phyloP scores from a whole-genome alignment of 768 basidiomycete species.

The Suillus clintonianus region DNA sequence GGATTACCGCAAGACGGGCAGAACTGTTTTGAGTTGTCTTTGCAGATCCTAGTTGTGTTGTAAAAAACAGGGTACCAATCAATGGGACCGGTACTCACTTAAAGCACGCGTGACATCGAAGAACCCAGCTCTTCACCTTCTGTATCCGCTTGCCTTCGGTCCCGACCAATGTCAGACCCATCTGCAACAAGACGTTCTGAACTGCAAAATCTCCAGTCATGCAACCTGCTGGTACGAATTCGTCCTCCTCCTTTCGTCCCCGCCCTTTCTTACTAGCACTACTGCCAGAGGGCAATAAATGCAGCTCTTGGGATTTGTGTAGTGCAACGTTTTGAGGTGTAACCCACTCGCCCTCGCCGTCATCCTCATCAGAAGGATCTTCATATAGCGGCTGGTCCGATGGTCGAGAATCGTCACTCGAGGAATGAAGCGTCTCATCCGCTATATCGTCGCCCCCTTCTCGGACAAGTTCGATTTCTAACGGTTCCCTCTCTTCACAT shows the following conservation, averaged over 20 bases:
- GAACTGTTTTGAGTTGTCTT: conserved; percentile 92
- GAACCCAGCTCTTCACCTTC: conserved; percentile 92
- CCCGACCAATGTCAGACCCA: conserved; percentile 88
- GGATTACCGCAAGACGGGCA: conserved; percentile 97
- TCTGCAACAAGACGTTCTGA: conserved; percentile 95
- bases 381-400: conserved; percentile 54
- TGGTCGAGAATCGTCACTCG: neutral
- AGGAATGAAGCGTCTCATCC: conserved; percentile 8
- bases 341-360: conserved; percentile 95
- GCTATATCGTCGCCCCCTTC: conserved; percentile 22
- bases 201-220: conserved; percentile 99
- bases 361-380: conserved; percentile 77
- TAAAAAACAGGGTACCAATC: conserved; percentile 1
- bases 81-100: conserved; percentile 63
- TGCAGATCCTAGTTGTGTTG: conserved; percentile 72
- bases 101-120: conserved; percentile 98
- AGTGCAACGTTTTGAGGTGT: conserved; percentile 83
- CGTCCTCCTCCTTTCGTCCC: conserved; percentile 35
- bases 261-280: conserved; percentile 31
- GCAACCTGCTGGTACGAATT: conserved; percentile 70
- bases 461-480: conserved; percentile 47
- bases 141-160: conserved; percentile 89
- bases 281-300: conserved; percentile 68
- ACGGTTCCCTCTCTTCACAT: conserved; percentile 34
- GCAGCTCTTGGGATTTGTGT: conserved; percentile 86